Conservation (phyloP, 164 flowering plant species). For the Warburgia ugandensis region DNA sequence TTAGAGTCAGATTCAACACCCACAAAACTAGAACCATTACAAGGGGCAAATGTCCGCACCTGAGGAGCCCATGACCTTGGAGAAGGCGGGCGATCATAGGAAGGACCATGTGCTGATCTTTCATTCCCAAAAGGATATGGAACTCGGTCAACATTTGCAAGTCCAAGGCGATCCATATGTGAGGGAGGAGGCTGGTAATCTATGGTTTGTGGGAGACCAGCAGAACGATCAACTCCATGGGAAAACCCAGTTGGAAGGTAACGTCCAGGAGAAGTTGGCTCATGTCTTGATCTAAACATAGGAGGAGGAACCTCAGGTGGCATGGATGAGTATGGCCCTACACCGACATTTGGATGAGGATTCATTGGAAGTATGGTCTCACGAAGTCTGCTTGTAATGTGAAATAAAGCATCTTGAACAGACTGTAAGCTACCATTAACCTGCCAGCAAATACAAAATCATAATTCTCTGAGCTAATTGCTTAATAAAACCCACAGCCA, state of each 20-base stretch:
- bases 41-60: conserved; percentile 18
- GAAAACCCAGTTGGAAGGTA: conserved; percentile 26
- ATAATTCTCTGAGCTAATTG: neutral
- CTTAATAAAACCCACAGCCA: too few species aligned
- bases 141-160: conserved; percentile 18
- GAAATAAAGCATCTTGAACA: conserved; percentile 56
- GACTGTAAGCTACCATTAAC: conserved; percentile 40
- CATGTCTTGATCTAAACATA: conserved; percentile 32
- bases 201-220: conserved; percentile 21
- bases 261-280: conserved; percentile 34
- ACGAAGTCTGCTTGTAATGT: conserved; percentile 44
- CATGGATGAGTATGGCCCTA: conserved; percentile 23
- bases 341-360: conserved; percentile 14
- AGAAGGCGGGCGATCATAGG: conserved; percentile 35
- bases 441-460: conserved; percentile 24
- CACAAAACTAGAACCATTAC: neutral
- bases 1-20: neutral
- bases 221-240: conserved; percentile 23
- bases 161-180: conserved; percentile 25
- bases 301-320: conserved; percentile 33
- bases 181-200: conserved; percentile 30
- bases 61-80: conserved; percentile 43
- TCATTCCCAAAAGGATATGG: conserved; percentile 29
- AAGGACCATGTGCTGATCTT: conserved; percentile 27
- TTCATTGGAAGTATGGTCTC: conserved; percentile 34